Percentiles rank a stretch among this genome's conserved stretches.
Conservation (phyloP, 805 yeast genomes). For the Pichia phayaonensis region DNA sequence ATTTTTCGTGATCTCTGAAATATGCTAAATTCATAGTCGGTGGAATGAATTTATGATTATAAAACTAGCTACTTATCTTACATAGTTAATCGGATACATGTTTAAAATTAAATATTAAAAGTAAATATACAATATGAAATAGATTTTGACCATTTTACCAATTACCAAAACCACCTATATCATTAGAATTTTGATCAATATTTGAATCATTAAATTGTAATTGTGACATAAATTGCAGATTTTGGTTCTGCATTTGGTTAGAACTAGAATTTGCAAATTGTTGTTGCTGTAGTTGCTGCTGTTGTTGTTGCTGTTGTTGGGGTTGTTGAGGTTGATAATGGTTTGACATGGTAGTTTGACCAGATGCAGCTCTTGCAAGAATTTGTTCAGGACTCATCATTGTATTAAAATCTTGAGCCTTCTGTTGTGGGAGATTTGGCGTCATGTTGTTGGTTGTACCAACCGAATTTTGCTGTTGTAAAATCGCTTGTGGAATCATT, state of each 20-base stretch:
- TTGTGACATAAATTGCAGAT: not conserved
- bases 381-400: constrained; percentile 30
- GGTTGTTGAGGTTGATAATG: constrained; percentile 1
- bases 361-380: constrained; percentile 22
- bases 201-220: not conserved
- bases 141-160: not conserved
- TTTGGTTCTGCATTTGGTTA: not conserved
- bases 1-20: not conserved
- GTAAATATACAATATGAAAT: not conserved
- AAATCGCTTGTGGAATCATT: constrained; percentile 24
- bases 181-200: not conserved
- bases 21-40: not conserved
- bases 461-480: constrained; percentile 5
- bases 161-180: not conserved
- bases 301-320: not conserved
- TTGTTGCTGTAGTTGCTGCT: not conserved
- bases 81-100: too few relatives aligned
- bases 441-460: not conserved
- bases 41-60: too few relatives aligned
- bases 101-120: not conserved
- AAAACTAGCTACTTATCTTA: not conserved
- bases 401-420: constrained; percentile 10
- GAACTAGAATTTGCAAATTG: not conserved
- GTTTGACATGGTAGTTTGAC: not conserved
- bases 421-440: constrained; percentile 13